phyloP scores from a whole-genome alignment of 2,329 filamentous ascomycete species.

The Curvularia sp. region DNA sequence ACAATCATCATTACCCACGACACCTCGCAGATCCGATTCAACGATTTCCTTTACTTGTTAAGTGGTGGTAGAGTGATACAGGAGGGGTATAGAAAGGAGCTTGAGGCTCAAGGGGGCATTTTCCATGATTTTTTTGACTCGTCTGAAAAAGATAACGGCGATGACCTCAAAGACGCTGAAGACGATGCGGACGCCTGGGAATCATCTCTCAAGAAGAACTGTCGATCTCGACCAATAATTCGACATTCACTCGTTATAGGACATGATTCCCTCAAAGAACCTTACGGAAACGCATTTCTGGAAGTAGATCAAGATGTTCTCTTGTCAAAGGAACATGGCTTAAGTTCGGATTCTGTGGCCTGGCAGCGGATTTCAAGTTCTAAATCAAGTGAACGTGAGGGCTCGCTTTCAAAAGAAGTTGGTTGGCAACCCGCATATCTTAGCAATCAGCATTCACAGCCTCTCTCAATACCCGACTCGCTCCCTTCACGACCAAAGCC shows the following conservation, averaged over 20 bases:
- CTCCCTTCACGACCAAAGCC: neutral
- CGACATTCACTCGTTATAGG: neutral
- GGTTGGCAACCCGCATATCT: conserved; percentile 12
- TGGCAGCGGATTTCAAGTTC: conserved; percentile 7
- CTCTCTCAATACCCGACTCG: conserved; percentile 4
- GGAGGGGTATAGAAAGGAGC: conserved; percentile 67
- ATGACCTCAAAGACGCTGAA: conserved; percentile 10
- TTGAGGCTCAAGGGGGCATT: conserved; percentile 56
- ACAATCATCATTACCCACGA: conserved; percentile 96
- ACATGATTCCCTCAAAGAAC: neutral
- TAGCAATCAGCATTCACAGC: conserved; percentile 11
- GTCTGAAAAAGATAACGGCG: conserved; percentile 15
- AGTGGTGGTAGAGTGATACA: conserved; percentile 73
- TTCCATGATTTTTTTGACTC: conserved; percentile 54
- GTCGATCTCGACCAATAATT: neutral
- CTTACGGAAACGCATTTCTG: conserved; percentile 2
- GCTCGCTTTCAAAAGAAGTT: conserved; percentile 10
- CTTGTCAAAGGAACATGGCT: neutral
- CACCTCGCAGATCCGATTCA: conserved; percentile 72
- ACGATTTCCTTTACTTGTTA: conserved; percentile 83
- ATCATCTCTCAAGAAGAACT: neutral
- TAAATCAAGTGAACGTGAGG: conserved; percentile 9
- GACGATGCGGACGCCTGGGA: conserved; percentile 1
- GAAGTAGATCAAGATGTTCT: conserved; percentile 2
- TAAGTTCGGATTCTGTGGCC: conserved; percentile 11